Conservation (phyloP, 2,329 filamentous ascomycete species). For the Claviceps purpurea region DNA sequence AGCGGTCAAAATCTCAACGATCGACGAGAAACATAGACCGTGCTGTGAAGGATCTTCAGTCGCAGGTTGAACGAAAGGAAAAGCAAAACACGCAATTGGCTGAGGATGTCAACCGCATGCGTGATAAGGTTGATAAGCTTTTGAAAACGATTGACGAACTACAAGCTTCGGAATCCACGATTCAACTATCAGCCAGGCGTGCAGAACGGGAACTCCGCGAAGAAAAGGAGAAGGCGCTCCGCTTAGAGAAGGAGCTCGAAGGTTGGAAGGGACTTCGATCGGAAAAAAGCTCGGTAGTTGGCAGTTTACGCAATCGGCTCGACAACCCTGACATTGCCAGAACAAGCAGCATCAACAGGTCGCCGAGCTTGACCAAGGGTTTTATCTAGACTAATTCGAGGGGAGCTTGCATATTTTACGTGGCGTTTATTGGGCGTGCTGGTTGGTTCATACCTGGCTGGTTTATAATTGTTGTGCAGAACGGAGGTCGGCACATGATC, state of each 20-base stretch:
- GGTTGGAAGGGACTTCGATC: conserved; percentile 65
- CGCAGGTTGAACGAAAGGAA: conserved; percentile 84
- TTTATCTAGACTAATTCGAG: conserved; percentile 25
- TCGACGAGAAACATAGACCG: conserved; percentile 88
- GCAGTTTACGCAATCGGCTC: conserved; percentile 26
- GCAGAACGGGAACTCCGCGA: conserved; percentile 84
- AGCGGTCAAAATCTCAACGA: conserved; percentile 68
- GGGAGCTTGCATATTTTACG: background rate
- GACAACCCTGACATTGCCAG: conserved; percentile 40
- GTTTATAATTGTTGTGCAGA: background rate
- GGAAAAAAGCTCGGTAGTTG: conserved; percentile 41
- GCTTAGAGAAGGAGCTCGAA: conserved; percentile 80
- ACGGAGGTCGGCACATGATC: background rate
- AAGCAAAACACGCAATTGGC: conserved; percentile 69
- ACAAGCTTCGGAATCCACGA: conserved; percentile 70
- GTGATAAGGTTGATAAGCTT: conserved; percentile 83
- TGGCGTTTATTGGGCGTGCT: conserved; percentile 1
- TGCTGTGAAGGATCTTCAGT: conserved; percentile 82
- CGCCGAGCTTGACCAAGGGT: conserved; percentile 63
- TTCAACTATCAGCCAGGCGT: conserved; percentile 68
- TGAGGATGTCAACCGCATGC: conserved; percentile 72
- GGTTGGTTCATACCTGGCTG: background rate
- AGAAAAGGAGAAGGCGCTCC: conserved; percentile 67
- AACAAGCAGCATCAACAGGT: conserved; percentile 51
- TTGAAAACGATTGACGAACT: conserved; percentile 88